phyloP scores from a whole-genome alignment of 1,284 basidiomycete genomes.

The Quambalaria eucalypti region DNA sequence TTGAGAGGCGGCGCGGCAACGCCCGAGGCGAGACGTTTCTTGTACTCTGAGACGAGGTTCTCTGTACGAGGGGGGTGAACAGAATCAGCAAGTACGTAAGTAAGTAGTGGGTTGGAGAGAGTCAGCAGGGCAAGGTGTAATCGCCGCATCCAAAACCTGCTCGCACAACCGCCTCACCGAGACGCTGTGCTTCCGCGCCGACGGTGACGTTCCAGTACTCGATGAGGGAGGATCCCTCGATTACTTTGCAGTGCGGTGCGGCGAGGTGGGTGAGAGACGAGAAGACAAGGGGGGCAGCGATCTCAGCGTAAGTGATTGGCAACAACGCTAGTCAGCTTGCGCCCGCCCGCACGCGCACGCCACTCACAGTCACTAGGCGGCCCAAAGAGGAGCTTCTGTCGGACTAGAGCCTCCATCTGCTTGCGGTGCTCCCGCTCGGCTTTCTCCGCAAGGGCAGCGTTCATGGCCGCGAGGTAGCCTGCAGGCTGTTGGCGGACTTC shows the following conservation, averaged over 20 bases:
- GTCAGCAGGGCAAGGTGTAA: too few species aligned
- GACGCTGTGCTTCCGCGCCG: neutral
- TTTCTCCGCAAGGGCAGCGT: neutral
- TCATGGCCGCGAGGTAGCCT: neutral
- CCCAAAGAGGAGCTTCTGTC: neutral
- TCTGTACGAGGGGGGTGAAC: too few species aligned
- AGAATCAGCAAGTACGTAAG: too few species aligned
- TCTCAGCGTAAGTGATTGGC: too few species aligned
- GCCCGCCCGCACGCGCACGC: too few species aligned
- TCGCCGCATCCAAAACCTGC: neutral
- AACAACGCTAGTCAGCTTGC: too few species aligned
- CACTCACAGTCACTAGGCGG: neutral
- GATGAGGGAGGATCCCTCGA: neutral
- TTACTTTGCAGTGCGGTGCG: neutral
- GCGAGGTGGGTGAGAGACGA: neutral
- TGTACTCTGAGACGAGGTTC: too few species aligned
- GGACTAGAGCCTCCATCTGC: neutral
- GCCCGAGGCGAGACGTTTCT: too few species aligned
- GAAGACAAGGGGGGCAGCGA: neutral
- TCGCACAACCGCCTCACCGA: neutral
- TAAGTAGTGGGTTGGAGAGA: too few species aligned
- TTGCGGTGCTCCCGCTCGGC: neutral
- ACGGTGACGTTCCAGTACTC: neutral
- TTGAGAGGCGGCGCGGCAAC: too few species aligned
- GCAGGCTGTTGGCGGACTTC: neutral